Evolutionary conservation across 2,329 filamentous ascomycete species (phyloP).

Genomic region (Fusarium oligoseptatum): DNA sequence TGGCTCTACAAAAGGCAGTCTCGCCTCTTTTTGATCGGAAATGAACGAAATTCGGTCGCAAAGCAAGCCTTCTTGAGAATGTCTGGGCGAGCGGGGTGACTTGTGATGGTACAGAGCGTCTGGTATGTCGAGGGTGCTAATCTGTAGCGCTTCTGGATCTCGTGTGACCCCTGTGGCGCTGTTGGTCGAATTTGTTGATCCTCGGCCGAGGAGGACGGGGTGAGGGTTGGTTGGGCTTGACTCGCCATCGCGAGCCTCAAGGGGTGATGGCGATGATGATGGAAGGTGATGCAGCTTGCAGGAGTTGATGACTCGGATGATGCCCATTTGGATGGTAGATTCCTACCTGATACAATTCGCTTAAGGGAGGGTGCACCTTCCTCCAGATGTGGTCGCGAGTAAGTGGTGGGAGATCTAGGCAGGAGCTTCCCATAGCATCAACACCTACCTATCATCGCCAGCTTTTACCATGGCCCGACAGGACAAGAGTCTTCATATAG

Average conservation of each 20-base stretch:
- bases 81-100: slow-evolving; percentile 47
- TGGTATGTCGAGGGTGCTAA: slow-evolving; percentile 51
- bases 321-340: background rate
- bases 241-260: background rate
- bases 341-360: background rate
- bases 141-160: slow-evolving; percentile 53
- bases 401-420: background rate
- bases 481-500: background rate
- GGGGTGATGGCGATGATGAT: background rate
- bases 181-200: background rate
- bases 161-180: slow-evolving; percentile 28
- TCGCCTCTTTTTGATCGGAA: slow-evolving; percentile 53
- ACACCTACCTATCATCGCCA: background rate
- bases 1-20: slow-evolving; percentile 51
- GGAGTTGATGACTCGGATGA: background rate
- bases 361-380: background rate
- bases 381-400: background rate
- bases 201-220: slow-evolving; percentile 4
- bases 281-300: background rate
- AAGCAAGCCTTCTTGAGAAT: slow-evolving; percentile 56
- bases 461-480: background rate
- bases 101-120: slow-evolving; percentile 44
- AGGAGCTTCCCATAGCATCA: background rate
- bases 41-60: slow-evolving; percentile 55
- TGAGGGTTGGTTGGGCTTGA: background rate